Percentiles rank a stretch among this genome's conserved stretches.
Evolutionary conservation across 2,329 filamentous ascomycete genomes (phyloP).

Genomic region (Xylariaceae sp.): DNA sequence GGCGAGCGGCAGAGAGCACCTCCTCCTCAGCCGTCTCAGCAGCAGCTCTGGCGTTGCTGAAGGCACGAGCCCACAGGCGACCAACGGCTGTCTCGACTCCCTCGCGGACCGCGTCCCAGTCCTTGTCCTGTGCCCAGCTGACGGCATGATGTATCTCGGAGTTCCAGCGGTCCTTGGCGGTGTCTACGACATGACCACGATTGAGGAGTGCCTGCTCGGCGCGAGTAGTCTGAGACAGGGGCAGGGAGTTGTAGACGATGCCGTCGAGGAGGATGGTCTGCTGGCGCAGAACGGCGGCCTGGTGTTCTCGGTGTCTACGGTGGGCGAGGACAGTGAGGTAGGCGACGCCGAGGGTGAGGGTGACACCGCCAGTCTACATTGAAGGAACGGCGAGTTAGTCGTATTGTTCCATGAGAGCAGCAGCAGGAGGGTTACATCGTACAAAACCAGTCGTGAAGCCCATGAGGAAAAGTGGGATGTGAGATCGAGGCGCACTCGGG

Average conservation of each 20-base stretch:
- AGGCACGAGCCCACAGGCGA: constrained; percentile 41
- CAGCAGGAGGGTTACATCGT: constrained; percentile 32
- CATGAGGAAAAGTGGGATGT: constrained; percentile 43
- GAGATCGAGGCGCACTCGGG: constrained; percentile 19
- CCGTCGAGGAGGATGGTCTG: constrained; percentile 52
- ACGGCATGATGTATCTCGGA: constrained; percentile 65
- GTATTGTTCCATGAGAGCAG: background rate
- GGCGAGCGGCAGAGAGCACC: constrained; percentile 23
- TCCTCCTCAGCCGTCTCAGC: constrained; percentile 19
- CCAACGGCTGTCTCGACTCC: constrained; percentile 48
- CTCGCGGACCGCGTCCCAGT: constrained; percentile 62
- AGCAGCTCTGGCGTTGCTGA: constrained; percentile 32
- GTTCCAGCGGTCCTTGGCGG: constrained; percentile 76
- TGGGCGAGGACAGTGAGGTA: constrained; percentile 70
- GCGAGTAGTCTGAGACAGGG: constrained; percentile 46
- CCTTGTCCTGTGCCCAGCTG: constrained; percentile 60
- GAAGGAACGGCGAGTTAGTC: background rate
- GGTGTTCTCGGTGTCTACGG: constrained; percentile 60
- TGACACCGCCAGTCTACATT: constrained; percentile 66
- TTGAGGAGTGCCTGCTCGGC: constrained; percentile 49
- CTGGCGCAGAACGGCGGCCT: constrained; percentile 53
- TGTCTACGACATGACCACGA: constrained; percentile 56
- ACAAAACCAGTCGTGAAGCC: constrained; percentile 74
- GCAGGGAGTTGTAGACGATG: constrained; percentile 45
- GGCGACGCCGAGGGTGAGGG: constrained; percentile 68